Conservation (phyloP, 2,329 filamentous ascomycete species). For the Talaromyces sp. region DNA sequence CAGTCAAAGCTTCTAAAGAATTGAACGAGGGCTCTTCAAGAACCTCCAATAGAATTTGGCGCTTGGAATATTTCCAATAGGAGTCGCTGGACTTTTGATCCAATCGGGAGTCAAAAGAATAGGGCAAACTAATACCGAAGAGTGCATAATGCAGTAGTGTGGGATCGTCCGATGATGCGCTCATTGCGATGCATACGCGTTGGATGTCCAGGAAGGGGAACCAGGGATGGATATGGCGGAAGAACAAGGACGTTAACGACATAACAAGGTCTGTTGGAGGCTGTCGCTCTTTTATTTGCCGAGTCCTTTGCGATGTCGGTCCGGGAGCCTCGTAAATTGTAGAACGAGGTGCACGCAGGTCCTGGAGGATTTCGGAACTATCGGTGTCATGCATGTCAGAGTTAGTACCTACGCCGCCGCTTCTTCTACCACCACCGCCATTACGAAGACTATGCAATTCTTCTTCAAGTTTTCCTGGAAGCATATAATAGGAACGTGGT, state of each 20-base stretch:
- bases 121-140: not conserved
- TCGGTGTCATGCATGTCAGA: not conserved
- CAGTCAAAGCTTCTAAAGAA: not conserved
- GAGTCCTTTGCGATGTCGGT: not conserved
- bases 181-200: not conserved
- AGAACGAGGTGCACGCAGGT: not conserved
- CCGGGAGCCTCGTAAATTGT: not conserved
- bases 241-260: not conserved
- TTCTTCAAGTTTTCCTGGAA: not conserved
- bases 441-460: not conserved
- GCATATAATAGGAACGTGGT: not conserved
- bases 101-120: not conserved
- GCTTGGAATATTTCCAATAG: not conserved
- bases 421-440: not conserved
- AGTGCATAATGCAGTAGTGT: not conserved
- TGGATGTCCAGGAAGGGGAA: not conserved
- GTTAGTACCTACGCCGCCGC: not conserved
- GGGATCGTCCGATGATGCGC: not conserved
- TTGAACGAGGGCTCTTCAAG: not conserved
- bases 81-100: not conserved
- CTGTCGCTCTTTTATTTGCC: not conserved
- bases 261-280: not conserved
- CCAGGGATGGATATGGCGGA: not conserved
- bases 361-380: not conserved
- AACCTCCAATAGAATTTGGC: not conserved